Conservation (phyloP, 2,329 filamentous ascomycete species). For the Diaporthe ampelina region DNA sequence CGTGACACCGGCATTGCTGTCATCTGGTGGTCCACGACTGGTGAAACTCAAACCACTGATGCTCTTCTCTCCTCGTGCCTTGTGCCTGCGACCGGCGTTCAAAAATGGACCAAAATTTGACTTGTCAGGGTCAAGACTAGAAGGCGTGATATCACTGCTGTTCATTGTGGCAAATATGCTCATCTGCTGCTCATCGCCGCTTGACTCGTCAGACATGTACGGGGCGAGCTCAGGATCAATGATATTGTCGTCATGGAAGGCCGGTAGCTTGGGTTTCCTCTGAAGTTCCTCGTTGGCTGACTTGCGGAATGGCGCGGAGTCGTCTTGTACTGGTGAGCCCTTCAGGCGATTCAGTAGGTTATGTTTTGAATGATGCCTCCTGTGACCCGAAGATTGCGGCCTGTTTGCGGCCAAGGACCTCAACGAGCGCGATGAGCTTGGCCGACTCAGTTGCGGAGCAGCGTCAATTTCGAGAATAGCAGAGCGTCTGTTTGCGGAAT, state of each 20-base stretch:
- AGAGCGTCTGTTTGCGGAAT: constrained; percentile 85
- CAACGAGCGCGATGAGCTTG: constrained; percentile 92
- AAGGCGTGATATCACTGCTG: constrained; percentile 73
- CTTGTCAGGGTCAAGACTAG: constrained; percentile 81
- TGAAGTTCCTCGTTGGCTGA: constrained; percentile 75
- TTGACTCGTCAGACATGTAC: constrained; percentile 96
- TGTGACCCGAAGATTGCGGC: constrained; percentile 84
- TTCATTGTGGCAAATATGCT: constrained; percentile 85
- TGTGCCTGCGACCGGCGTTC: constrained; percentile 80
- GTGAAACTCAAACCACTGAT: constrained; percentile 78
- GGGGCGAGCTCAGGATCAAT: constrained; percentile 96
- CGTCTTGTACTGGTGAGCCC: constrained; percentile 70
- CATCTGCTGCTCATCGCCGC: constrained; percentile 91
- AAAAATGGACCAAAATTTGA: constrained; percentile 80
- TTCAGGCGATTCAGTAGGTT: constrained; percentile 85
- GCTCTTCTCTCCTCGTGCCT: constrained; percentile 80
- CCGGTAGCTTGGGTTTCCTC: constrained; percentile 79
- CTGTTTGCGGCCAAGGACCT: constrained; percentile 79
- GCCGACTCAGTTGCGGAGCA: constrained; percentile 77
- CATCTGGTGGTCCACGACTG: constrained; percentile 75
- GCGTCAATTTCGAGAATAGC: constrained; percentile 91
- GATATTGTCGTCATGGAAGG: constrained; percentile 99
- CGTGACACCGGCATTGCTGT: constrained; percentile 68
- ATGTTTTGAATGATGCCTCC: constrained; percentile 88
- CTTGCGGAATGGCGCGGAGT: constrained; percentile 89